phyloP scores from a whole-genome alignment of 257 asterid genomes.

The Eucommia ulmoides region DNA sequence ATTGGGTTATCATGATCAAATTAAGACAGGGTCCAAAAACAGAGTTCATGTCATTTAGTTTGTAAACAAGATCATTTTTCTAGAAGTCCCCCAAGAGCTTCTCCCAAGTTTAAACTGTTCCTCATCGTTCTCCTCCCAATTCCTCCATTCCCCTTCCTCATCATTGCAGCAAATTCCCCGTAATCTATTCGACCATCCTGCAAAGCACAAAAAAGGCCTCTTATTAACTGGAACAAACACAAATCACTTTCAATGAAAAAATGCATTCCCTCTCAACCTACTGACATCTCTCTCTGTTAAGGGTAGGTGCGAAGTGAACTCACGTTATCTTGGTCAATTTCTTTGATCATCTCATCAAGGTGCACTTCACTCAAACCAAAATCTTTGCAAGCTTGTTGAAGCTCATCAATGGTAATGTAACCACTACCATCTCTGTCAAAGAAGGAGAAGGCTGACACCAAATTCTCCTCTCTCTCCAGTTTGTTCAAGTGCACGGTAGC shows the following conservation, averaged over 20 bases:
- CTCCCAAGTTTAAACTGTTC: constrained; percentile 24
- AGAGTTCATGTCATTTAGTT: constrained; percentile 8
- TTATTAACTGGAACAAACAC: not conserved
- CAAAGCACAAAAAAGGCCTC: constrained; percentile 4
- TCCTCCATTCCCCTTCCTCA: constrained; percentile 36
- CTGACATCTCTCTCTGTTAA: too few species aligned
- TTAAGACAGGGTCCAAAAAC: not conserved
- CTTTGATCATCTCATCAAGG: constrained; percentile 84
- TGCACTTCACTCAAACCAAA: constrained; percentile 73
- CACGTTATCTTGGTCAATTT: constrained; percentile 86
- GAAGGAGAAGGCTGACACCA: constrained; percentile 75
- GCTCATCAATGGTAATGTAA: constrained; percentile 85
- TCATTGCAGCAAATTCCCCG: constrained; percentile 38
- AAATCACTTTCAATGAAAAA: not conserved
- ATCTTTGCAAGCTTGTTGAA: constrained; percentile 90
- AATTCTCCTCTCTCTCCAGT: constrained; percentile 82
- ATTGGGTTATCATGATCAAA: not conserved
- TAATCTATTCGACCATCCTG: constrained; percentile 43
- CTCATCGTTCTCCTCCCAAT: constrained; percentile 36
- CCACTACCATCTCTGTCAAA: constrained; percentile 94
- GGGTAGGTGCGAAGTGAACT: constrained; percentile 12
- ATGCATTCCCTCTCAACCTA: not conserved
- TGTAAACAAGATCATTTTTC: too few species aligned
- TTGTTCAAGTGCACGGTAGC: constrained; percentile 95
- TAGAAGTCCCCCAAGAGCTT: constrained; percentile 31